These are phyloP conservation scores for Rhizopogon vinicolor DNA, from an alignment of 768 basidiomycete species.

Conservation along the genomic window DNA sequence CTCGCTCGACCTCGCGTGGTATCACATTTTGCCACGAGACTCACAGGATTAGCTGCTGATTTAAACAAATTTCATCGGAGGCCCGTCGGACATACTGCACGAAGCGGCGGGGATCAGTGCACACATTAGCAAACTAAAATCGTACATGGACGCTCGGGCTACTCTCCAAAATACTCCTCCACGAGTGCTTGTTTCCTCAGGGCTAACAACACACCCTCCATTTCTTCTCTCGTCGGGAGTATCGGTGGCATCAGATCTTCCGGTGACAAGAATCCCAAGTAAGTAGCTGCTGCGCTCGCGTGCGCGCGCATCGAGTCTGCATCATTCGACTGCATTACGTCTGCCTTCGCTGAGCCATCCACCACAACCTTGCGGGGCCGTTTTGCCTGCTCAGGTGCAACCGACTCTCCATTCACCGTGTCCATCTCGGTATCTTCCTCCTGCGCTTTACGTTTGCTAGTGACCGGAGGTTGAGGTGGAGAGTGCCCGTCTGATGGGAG, in stretches of 20 bases:
- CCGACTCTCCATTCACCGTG: background rate
- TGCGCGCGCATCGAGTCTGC: slow-evolving; percentile 22
- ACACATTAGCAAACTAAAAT: background rate
- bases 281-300: slow-evolving; percentile 59
- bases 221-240: slow-evolving; percentile 70
- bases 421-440: background rate
- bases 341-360: background rate
- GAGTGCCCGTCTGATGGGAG: slow-evolving; percentile 14
- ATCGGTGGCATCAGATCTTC: slow-evolving; percentile 72
- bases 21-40: no score
- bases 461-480: background rate
- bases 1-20: no score
- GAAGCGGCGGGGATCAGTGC: background rate
- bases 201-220: slow-evolving; percentile 71
- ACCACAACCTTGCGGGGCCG: background rate
- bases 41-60: no score
- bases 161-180: slow-evolving; percentile 69
- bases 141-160: background rate
- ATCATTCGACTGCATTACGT: slow-evolving; percentile 1
- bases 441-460: background rate
- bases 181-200: slow-evolving; percentile 79
- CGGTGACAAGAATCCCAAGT: slow-evolving; percentile 70
- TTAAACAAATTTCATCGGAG: no score
- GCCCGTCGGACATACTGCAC: no score
- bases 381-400: slow-evolving; percentile 1